These are phyloP conservation scores for Cryphonectria carpinicola DNA, from an alignment of 2,329 filamentous ascomycete species.

Conservation along the genomic window DNA sequence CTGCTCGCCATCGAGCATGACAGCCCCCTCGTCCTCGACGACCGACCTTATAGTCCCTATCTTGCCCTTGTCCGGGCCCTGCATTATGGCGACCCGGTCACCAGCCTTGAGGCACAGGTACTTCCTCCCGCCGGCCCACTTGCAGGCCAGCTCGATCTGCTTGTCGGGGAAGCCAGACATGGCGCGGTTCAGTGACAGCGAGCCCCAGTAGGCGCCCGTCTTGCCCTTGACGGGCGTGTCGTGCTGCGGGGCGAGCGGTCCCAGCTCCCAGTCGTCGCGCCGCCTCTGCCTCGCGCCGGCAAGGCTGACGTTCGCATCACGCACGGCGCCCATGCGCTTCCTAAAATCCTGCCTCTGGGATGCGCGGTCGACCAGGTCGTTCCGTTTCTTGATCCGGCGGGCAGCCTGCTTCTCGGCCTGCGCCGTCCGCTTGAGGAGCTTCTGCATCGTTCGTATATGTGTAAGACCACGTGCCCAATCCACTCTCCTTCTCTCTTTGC, in stretches of 20 bases:
- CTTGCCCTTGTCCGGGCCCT: constrained; percentile 79
- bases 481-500: background rate
- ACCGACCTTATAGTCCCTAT: constrained; percentile 74
- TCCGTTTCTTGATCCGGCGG: constrained; percentile 45
- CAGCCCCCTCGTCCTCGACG: constrained; percentile 55
- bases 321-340: constrained; percentile 16
- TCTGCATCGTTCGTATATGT: constrained; percentile 61
- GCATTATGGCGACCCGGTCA: constrained; percentile 82
- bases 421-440: constrained; percentile 67
- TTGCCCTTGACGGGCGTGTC: constrained; percentile 64
- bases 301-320: constrained; percentile 14
- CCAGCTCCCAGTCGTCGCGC: constrained; percentile 78
- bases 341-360: constrained; percentile 39
- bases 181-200: constrained; percentile 32
- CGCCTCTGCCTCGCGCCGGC: constrained; percentile 40
- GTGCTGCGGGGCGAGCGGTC: constrained; percentile 75
- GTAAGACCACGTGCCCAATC: background rate
- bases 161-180: constrained; percentile 41
- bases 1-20: constrained; percentile 66
- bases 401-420: constrained; percentile 68
- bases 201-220: constrained; percentile 59
- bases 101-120: constrained; percentile 66
- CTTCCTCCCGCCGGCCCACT: constrained; percentile 60
- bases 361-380: constrained; percentile 35
- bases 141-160: constrained; percentile 43